phyloP scores from a whole-genome alignment of 1,284 basidiomycete genomes.

The Puccinia novopanici region DNA sequence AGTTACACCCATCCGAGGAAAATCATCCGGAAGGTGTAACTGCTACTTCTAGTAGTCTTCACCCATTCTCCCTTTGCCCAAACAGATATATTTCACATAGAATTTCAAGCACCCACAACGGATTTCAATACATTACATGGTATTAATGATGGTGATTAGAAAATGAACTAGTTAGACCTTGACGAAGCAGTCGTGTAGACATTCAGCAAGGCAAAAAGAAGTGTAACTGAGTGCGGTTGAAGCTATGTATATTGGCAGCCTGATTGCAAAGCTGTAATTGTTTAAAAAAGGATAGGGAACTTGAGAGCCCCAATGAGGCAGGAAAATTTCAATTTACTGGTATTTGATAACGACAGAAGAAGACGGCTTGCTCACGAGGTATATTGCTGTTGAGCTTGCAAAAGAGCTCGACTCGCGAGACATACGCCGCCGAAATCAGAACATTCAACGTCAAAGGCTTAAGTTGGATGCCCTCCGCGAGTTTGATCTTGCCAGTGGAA shows the following conservation, averaged over 20 bases:
- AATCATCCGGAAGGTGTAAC: too few relatives aligned
- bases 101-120: too few relatives aligned
- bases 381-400: not conserved
- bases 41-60: too few relatives aligned
- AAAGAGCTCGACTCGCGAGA: not conserved
- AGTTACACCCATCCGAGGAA: too few relatives aligned
- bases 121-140: too few relatives aligned
- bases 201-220: not conserved
- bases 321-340: not conserved
- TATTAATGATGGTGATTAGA: too few relatives aligned
- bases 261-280: not conserved
- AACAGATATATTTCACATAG: too few relatives aligned
- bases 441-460: not conserved
- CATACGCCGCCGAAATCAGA: not conserved
- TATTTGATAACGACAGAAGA: too few relatives aligned
- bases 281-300: slow-evolving; percentile 24
- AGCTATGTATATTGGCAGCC: not conserved
- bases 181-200: not conserved
- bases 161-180: not conserved
- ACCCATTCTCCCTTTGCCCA: too few relatives aligned
- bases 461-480: not conserved
- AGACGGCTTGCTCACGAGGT: not conserved
- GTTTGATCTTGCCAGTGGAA: not conserved
- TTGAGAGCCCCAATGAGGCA: not conserved
- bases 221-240: not conserved